These are phyloP conservation scores for Lactarius evosmus DNA, from an alignment of 768 basidiomycete species.

Conservation along the genomic window DNA sequence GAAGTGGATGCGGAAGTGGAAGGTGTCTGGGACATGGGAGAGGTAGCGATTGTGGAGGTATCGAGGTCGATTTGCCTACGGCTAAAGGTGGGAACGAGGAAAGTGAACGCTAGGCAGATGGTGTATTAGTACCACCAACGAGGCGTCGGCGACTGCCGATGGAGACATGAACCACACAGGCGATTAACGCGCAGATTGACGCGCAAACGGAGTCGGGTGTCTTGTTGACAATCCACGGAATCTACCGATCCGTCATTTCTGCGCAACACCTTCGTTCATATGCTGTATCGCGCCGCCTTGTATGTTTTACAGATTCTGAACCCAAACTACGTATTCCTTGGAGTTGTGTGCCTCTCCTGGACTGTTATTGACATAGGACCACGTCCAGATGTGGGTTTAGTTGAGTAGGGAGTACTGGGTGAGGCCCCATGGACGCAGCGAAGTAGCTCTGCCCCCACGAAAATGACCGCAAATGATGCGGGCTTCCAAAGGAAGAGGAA, in stretches of 20 bases:
- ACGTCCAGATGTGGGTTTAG: conserved; percentile 13
- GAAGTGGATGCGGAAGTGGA: too few species aligned
- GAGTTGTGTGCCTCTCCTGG: conserved; percentile 17
- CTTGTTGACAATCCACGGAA: too few species aligned
- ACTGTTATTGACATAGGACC: conserved; percentile 17
- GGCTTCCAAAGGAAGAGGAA: conserved; percentile 20
- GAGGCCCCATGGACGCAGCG: neutral
- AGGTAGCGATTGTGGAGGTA: neutral
- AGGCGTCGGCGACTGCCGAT: neutral
- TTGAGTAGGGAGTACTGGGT: conserved; percentile 19
- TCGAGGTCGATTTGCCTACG: neutral
- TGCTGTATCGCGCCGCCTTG: conserved; percentile 15
- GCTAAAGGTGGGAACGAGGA: neutral
- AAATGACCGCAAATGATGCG: conserved; percentile 4
- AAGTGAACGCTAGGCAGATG: neutral
- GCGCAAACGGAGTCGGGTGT: too few species aligned
- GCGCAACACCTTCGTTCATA: conserved; percentile 4
- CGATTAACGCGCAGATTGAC: neutral
- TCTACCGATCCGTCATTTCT: conserved; percentile 14
- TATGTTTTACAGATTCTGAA: conserved; percentile 18
- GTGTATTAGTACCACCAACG: neutral
- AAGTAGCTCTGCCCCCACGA: conserved; percentile 5
- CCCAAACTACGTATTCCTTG: conserved; percentile 25
- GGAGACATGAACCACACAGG: neutral
- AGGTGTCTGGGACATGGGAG: neutral